Base-by-base conservation (phyloP, 2,329 filamentous ascomycete species). In the Diaporthe capsici region DNA sequence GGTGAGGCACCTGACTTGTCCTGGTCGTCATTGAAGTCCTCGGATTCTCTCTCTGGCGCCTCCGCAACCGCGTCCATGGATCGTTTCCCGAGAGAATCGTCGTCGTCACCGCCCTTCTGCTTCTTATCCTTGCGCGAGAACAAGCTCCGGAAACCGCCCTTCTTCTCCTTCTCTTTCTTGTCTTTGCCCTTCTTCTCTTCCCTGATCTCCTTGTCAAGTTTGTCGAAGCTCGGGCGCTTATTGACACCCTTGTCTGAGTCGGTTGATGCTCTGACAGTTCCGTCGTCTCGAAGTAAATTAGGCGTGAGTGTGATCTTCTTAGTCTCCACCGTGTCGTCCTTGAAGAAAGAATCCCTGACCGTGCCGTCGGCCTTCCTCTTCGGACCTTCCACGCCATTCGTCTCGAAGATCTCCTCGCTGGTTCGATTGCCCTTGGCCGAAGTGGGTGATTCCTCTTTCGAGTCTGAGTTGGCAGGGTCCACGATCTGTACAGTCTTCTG, bases 241-340 rank as follows among this genome's bases (percentile, higher is more conserved):
- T 90, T 91, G 75, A 82, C 80, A 80, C 88, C 92, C 78, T 85
- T 86, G 5, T 77, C 76, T 13, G 83, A 88, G 88, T 96, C 83
- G 86, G 88, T 83, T 84, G 89, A 83, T 84, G 87, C 82, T 86
- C 88, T 83, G 20, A 84, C 79, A 55, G 87, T 85, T 78, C 87
- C 89, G 79, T 98, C 96, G 79, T 98, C 96, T 57, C 96, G 92
- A 55, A 98, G 87, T 72, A 99, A 86, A 79, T 98, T 98, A 1
- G 97, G 97, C 4, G 97, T 99, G 60, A 99, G 90, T 0, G 96
- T 98, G 79, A 99, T 98, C 86, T 98, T 98, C 84, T 97, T 95
- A 3, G 97, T 98, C 84, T 98, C 97, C 51, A 95, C 94, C 44
- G 92, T 95, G 81, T 99, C 96, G 81, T 98, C 97, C 84, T 95